A percentile compares a stretch with the other conserved stretches of the same genome.
phyloP scores from a whole-genome alignment of 345 rosid genomes.

The Anastatica hierochuntica region DNA sequence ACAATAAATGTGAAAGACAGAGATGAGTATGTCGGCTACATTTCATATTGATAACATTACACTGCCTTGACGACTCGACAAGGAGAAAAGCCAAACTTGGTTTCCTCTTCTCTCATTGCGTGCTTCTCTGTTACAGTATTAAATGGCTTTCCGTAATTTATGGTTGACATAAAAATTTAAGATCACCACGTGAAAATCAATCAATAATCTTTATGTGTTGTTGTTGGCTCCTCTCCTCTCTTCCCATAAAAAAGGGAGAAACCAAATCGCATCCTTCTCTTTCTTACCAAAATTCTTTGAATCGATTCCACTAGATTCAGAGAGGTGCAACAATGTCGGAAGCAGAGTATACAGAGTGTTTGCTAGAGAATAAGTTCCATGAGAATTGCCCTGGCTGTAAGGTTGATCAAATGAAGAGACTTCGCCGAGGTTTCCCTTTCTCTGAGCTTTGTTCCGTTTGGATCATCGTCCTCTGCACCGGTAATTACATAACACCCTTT shows the following conservation, averaged over 20 bases:
- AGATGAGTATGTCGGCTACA: neutral
- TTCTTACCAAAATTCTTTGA: too few relatives aligned
- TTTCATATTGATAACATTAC: neutral
- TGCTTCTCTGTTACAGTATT: too few relatives aligned
- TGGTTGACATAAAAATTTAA: too few relatives aligned
- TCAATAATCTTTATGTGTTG: too few relatives aligned
- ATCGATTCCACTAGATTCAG: too few relatives aligned
- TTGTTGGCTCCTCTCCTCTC: too few relatives aligned
- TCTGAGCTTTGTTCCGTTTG: conserved; percentile 48
- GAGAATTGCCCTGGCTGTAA: conserved; percentile 80
- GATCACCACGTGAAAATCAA: too few relatives aligned
- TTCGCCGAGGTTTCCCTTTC: conserved; percentile 50
- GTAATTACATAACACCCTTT: conserved; percentile 21
- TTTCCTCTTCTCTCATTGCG: neutral
- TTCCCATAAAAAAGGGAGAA: neutral
- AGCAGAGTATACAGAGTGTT: conserved; percentile 29
- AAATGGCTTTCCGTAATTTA: too few relatives aligned
- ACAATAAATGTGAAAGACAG: neutral
- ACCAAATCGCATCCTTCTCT: too few relatives aligned
- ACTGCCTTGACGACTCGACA: neutral
- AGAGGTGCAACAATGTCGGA: too few relatives aligned
- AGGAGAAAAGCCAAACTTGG: neutral
- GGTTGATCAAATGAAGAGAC: conserved; percentile 48
- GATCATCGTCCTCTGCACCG: conserved; percentile 59
- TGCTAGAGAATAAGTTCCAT: conserved; percentile 48